A percentile compares a stretch with the other conserved stretches of the same genome.
Evolutionary conservation across 768 basidiomycete species (phyloP).

Genomic region (Megacollybia marginata): DNA sequence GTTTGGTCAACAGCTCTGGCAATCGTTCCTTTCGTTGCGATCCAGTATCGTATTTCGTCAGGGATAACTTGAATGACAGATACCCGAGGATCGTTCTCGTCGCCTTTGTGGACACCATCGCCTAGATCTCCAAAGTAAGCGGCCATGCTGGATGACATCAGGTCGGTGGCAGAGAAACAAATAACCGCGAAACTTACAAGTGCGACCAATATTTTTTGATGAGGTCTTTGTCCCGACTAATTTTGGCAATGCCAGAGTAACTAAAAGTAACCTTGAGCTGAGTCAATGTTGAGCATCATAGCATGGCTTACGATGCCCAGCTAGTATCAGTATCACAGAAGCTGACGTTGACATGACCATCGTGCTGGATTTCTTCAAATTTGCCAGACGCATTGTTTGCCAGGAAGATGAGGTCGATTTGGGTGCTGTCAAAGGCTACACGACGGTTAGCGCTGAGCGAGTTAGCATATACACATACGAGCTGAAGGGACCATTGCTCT

Average conservation of each 20-base stretch:
- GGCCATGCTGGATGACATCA: constrained; percentile 32
- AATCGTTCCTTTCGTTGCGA: constrained; percentile 52
- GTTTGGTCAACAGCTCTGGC: constrained; percentile 56
- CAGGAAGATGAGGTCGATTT: constrained; percentile 58
- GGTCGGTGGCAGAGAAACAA: no score
- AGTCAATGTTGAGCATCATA: neutral
- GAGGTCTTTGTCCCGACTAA: constrained; percentile 52
- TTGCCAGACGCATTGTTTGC: constrained; percentile 71
- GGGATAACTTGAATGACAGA: constrained; percentile 74
- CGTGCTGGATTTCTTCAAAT: constrained; percentile 69
- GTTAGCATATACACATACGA: constrained; percentile 32
- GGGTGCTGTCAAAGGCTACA: constrained; percentile 36
- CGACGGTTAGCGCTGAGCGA: neutral
- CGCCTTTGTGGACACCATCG: constrained; percentile 81
- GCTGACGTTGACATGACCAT: constrained; percentile 73
- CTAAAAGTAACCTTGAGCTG: constrained; percentile 21
- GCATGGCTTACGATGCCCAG: constrained; percentile 55
- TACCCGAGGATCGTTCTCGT: constrained; percentile 71
- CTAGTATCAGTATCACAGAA: constrained; percentile 66
- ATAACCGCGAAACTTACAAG: constrained; percentile 27
- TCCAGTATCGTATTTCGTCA: constrained; percentile 77
- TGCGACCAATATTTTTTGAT: constrained; percentile 63
- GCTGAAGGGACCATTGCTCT: constrained; percentile 74
- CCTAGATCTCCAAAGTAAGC: constrained; percentile 86
- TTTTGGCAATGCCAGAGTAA: constrained; percentile 64